phyloP scores from a whole-genome alignment of 768 basidiomycete genomes.

The Symmetrospora coprosmae region DNA sequence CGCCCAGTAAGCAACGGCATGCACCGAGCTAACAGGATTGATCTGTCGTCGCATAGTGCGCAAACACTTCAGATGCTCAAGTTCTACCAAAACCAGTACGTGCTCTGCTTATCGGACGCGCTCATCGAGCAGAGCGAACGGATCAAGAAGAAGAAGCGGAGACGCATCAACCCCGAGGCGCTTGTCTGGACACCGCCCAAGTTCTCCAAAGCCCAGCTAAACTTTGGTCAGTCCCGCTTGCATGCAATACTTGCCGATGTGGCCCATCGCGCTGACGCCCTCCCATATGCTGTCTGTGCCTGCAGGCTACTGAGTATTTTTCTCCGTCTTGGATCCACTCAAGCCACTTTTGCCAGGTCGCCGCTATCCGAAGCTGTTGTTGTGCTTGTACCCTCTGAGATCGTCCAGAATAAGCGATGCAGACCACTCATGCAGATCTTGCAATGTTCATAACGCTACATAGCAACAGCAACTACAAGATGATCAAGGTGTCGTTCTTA shows the following conservation, averaged over 20 bases:
- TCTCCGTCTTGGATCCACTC: no score
- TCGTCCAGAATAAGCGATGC: no score
- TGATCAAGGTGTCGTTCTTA: neutral
- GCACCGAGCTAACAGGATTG: neutral
- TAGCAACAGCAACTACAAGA: neutral
- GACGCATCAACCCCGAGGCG: slow-evolving; percentile 61
- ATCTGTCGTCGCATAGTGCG: slow-evolving; percentile 46
- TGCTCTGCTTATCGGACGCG: slow-evolving; percentile 78
- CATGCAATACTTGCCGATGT: no score
- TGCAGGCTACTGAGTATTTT: no score
- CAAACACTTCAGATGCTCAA: slow-evolving; percentile 89
- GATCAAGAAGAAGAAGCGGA: slow-evolving; percentile 58
- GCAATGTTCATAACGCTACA: neutral
- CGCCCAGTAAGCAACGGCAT: neutral
- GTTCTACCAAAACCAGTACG: slow-evolving; percentile 85
- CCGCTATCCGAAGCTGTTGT: no score
- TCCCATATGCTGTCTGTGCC: no score
- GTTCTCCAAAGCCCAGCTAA: slow-evolving; percentile 49
- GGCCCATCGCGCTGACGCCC: no score
- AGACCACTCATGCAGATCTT: neutral
- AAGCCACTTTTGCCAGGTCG: no score
- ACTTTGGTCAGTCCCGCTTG: no score
- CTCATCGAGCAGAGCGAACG: slow-evolving; percentile 85
- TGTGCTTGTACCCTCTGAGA: no score
- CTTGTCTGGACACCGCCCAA: slow-evolving; percentile 91